Percentiles rank a stretch among this genome's conserved stretches.
These are phyloP conservation scores for Penicillium paneum DNA, from an alignment of 2,329 filamentous ascomycete genomes.

Conservation along the genomic window DNA sequence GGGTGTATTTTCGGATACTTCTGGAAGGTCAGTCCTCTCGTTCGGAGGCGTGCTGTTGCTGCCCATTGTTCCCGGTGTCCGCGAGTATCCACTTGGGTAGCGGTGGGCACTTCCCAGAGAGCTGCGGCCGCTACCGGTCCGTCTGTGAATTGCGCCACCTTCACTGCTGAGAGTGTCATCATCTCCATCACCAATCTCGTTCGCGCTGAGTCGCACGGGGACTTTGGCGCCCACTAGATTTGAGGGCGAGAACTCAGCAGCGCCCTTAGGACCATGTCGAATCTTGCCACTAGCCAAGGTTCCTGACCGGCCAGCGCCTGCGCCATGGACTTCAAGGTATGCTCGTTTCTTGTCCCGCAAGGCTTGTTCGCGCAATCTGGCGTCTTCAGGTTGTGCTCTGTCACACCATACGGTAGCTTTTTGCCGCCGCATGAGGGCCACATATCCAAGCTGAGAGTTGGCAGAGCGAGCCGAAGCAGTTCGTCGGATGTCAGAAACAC, in stretches of 20 bases:
- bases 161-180: conserved; percentile 54
- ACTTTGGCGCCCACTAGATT: conserved; percentile 76
- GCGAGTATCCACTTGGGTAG: conserved; percentile 46
- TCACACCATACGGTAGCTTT: conserved; percentile 99
- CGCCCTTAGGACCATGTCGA: conserved; percentile 76
- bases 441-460: conserved; percentile 70
- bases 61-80: conserved; percentile 45
- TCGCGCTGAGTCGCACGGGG: conserved; percentile 88
- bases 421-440: conserved; percentile 92
- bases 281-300: conserved; percentile 75
- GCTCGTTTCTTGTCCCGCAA: conserved; percentile 84
- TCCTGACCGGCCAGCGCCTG: conserved; percentile 53
- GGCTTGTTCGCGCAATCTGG: conserved; percentile 75
- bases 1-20: conserved; percentile 41
- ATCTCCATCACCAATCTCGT: conserved; percentile 86
- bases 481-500: conserved; percentile 53
- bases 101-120: conserved; percentile 50
- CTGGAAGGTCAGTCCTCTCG: conserved; percentile 41
- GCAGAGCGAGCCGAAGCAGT: conserved; percentile 78
- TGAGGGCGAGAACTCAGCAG: conserved; percentile 74
- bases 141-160: conserved; percentile 45
- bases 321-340: conserved; percentile 72
- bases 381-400: conserved; percentile 86
- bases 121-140: conserved; percentile 58
- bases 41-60: conserved; percentile 55